A percentile compares a stretch with the other conserved stretches of the same genome.
These are phyloP conservation scores for Ettlia oleoabundans DNA, from an alignment of 139 green algal genomes.

Conservation along the genomic window DNA sequence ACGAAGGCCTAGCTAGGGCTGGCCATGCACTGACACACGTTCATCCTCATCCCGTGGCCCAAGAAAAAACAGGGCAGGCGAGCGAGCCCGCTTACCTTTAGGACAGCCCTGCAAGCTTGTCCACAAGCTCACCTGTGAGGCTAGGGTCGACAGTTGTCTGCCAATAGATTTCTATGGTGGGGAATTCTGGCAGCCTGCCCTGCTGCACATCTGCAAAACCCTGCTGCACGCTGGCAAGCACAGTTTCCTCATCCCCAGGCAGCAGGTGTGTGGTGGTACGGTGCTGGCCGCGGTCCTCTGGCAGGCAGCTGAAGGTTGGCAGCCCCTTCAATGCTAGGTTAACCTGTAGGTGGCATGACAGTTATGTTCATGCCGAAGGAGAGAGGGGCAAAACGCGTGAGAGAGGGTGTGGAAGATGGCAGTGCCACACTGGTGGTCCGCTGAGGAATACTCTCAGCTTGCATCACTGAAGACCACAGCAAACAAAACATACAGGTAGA, in stretches of 20 bases:
- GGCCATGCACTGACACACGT: no score
- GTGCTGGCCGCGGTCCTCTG: constrained; percentile 52
- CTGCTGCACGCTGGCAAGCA: neutral
- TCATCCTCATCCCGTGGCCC: no score
- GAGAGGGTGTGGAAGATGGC: neutral
- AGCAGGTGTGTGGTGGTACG: constrained; percentile 65
- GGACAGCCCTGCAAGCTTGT: neutral
- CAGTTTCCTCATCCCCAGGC: constrained; percentile 40
- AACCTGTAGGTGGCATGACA: constrained; percentile 38
- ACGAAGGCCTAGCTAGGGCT: no score
- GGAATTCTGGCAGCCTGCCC: constrained; percentile 53
- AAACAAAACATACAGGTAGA: neutral
- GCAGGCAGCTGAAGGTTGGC: constrained; percentile 62
- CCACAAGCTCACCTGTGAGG: constrained; percentile 26
- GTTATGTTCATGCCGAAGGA: neutral
- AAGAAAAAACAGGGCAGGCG: no score
- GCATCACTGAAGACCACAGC: neutral
- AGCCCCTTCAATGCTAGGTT: constrained; percentile 62
- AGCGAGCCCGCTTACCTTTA: no score
- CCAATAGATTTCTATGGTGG: constrained; percentile 66
- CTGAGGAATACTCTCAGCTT: no score
- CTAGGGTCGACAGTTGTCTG: constrained; percentile 59
- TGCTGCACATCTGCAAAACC: constrained; percentile 24
- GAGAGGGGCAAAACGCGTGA: neutral
- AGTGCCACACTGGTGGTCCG: no score